Conservation (phyloP, 2,329 filamentous ascomycete species). For the Trichoderma pleuroti region DNA sequence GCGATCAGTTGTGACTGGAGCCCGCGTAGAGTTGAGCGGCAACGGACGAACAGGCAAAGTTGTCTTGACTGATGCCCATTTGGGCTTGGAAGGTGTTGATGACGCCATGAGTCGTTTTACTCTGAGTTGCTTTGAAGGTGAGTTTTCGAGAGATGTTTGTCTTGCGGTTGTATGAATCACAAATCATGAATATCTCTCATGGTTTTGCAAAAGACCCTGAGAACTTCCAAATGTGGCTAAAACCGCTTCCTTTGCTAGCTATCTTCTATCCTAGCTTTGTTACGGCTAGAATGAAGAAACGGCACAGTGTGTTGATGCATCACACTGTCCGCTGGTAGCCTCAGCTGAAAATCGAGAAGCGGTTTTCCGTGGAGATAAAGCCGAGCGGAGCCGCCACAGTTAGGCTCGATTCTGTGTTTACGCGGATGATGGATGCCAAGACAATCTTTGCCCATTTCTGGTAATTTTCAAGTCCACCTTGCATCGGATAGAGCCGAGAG, state of each 20-base stretch:
- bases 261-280: background rate
- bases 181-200: conserved; percentile 9
- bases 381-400: background rate
- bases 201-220: background rate
- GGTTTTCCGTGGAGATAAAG: too few species aligned
- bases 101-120: background rate
- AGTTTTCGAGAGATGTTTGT: background rate
- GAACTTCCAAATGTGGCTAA: background rate
- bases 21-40: background rate
- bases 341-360: background rate
- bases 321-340: background rate
- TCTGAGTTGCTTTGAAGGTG: background rate
- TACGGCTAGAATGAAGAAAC: background rate
- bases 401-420: background rate
- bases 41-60: background rate
- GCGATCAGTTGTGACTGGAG: background rate
- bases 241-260: background rate
- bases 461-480: background rate
- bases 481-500: background rate
- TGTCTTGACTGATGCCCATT: background rate
- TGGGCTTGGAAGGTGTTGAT: background rate
- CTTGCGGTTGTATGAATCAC: background rate
- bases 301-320: background rate
- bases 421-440: background rate
- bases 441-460: background rate